These are phyloP conservation scores for Aspergillus panamensis DNA, from an alignment of 495 filamentous ascomycete species.

Conservation along the genomic window DNA sequence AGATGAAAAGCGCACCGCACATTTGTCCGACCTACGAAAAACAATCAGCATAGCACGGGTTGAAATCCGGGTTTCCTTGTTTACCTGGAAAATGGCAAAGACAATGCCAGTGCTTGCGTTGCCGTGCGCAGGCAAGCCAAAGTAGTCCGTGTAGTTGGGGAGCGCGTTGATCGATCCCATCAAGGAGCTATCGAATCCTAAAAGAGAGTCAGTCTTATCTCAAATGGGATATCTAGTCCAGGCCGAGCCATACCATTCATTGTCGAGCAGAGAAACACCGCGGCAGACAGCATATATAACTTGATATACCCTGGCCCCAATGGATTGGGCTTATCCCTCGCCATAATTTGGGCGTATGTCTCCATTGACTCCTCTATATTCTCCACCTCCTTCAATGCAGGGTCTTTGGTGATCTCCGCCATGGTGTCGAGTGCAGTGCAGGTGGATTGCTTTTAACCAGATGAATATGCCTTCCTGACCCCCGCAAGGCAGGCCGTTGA, in stretches of 20 bases:
- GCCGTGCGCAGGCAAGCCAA: constrained; percentile 9
- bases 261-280: constrained; percentile 17
- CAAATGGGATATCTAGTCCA: background rate
- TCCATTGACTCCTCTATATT: constrained; percentile 7
- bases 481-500: background rate
- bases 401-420: constrained; percentile 3
- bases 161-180: constrained; percentile 17
- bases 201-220: background rate
- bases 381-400: constrained; percentile 3
- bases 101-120: constrained; percentile 15
- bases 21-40: constrained; percentile 13
- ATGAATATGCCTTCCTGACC: background rate
- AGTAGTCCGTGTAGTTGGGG: constrained; percentile 13
- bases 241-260: constrained; percentile 12
- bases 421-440: background rate
- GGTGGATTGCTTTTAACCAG: background rate
- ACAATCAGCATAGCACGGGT: background rate
- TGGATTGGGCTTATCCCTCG: constrained; percentile 10
- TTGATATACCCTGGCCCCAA: constrained; percentile 12
- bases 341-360: constrained; percentile 7
- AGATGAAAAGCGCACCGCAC: constrained; percentile 16
- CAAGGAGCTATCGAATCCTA: constrained; percentile 15
- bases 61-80: background rate
- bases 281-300: constrained; percentile 12
- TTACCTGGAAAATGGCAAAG: constrained; percentile 19